A percentile compares a stretch with the other conserved stretches of the same genome.
Evolutionary conservation across 1,284 basidiomycete species (phyloP).

Genomic region (Xanthoconium separans): DNA sequence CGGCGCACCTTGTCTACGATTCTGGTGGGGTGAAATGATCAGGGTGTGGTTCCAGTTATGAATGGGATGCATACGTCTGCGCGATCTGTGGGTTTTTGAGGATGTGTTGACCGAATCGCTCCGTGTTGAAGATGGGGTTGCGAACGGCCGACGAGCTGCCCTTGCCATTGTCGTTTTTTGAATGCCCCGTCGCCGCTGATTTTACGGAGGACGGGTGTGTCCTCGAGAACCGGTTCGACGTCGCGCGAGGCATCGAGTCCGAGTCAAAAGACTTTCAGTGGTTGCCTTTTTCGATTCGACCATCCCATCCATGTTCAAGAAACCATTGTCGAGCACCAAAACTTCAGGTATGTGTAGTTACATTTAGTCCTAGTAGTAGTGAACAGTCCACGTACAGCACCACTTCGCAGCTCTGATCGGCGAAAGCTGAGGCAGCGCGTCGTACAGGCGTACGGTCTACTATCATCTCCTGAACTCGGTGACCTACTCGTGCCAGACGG

Average conservation of each 20-base stretch:
- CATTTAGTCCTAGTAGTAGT: no score
- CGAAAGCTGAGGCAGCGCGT: constrained; percentile 65
- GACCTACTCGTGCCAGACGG: constrained; percentile 70
- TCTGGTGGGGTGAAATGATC: constrained; percentile 37
- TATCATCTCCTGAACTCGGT: constrained; percentile 53
- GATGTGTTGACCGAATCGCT: constrained; percentile 96
- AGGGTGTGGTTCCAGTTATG: constrained; percentile 9
- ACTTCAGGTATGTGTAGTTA: constrained; percentile 47
- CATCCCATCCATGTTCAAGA: constrained; percentile 64
- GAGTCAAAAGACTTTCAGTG: no score
- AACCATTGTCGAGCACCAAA: constrained; percentile 62
- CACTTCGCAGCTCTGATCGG: constrained; percentile 67
- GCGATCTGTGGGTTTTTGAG: constrained; percentile 92
- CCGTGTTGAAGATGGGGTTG: constrained; percentile 92
- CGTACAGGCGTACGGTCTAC: constrained; percentile 44
- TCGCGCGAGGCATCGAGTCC: constrained; percentile 85
- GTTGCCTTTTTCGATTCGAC: constrained; percentile 14
- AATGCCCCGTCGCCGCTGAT: constrained; percentile 31
- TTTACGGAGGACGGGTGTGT: constrained; percentile 77
- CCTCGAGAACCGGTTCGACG: constrained; percentile 76
- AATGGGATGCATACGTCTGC: constrained; percentile 64
- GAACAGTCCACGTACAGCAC: constrained; percentile 40
- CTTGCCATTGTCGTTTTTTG: constrained; percentile 42
- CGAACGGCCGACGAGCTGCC: constrained; percentile 47
- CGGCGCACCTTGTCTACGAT: constrained; percentile 71